Evolutionary conservation across 2,329 filamentous ascomycete species (phyloP), one percentile per base, ranked within the genome.

Genomic region (Aureobasidium sp.): DNA sequence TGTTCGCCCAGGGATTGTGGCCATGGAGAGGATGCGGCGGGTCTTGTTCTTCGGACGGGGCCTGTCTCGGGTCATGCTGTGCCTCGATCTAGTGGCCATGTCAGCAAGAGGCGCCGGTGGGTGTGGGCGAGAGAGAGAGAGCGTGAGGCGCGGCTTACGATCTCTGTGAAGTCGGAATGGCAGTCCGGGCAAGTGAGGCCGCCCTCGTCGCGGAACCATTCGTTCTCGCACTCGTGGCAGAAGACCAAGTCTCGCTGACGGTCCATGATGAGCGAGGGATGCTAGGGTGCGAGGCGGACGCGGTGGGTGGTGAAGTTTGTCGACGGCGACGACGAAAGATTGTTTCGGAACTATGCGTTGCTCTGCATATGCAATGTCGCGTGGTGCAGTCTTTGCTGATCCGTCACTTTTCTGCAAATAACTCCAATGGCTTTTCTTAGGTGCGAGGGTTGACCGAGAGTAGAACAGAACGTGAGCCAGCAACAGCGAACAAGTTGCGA

Each of bases 141-240:
- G 54, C 4, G 27, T 29, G 43, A 46, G 38, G 27, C 13, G 15
- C 27, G 8, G 53, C 27, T 19, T 60, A 95, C 92, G 67, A 97
- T 90, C 75, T 99, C 92, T 17, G 85, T 90, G 65, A 90, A 86
- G 21, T 95, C 90, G 38, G 85, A 84, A 4, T 80, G 71, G 71
- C 94, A 99, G n/a, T 77, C 73, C 17, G 91, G 90, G 70, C 94
- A 99, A 17, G 75, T 77, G 64, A 95, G 75, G 27, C 81, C 85
- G 65, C 81, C 79, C 64, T 88, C 81, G 62, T 89, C 83, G 62
- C 84, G 79, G 69, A 87, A 89, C 90, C 91, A 97, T 72, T 96
- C 87, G 64, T 88, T 76, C 57, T 81, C 73, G 75, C 94, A 97
- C 62, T 81, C 76, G 74, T 97, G 90, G 74, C 94, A 99, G 73